Percentiles rank a stretch among this genome's conserved stretches.
These are phyloP conservation scores for Musa schizocarpa DNA, from an alignment of 176 grass and related monocot species.

Conservation along the genomic window DNA sequence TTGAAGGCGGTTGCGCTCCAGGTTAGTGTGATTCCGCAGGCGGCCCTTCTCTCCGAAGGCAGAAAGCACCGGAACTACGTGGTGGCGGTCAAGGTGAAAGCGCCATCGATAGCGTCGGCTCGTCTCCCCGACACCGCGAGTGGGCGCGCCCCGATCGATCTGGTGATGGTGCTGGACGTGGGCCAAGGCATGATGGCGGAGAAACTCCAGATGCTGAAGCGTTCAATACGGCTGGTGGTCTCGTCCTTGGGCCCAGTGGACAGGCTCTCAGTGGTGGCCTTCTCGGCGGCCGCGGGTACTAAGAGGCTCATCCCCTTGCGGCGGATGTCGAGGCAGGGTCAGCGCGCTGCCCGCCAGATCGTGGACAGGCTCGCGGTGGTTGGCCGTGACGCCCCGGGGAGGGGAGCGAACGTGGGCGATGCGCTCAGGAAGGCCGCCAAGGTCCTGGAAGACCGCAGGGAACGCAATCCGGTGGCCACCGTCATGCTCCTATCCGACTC, in stretches of 20 bases:
- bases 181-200: slow-evolving; percentile 76
- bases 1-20: slow-evolving; percentile 14
- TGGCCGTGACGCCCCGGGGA: slow-evolving; percentile 23
- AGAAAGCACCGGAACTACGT: slow-evolving; percentile 66
- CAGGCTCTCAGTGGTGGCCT: slow-evolving; percentile 72
- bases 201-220: slow-evolving; percentile 87
- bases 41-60: slow-evolving; percentile 46
- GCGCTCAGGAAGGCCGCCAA: slow-evolving; percentile 87
- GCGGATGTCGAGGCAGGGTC: slow-evolving; percentile 72
- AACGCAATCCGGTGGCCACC: slow-evolving; percentile 81
- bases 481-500: slow-evolving; percentile 88
- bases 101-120: slow-evolving; percentile 35
- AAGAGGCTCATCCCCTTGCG: slow-evolving; percentile 75
- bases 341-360: slow-evolving; percentile 66
- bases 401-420: slow-evolving; percentile 46
- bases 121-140: slow-evolving; percentile 14
- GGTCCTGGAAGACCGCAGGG: slow-evolving; percentile 71
- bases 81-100: slow-evolving; percentile 71
- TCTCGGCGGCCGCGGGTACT: slow-evolving; percentile 60
- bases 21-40: slow-evolving; percentile 45
- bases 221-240: slow-evolving; percentile 62
- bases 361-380: slow-evolving; percentile 70
- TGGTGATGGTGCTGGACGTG: slow-evolving; percentile 85
- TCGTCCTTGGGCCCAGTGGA: slow-evolving; percentile 65
- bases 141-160: slow-evolving; percentile 47